A percentile compares a stretch with the other conserved stretches of the same genome.
Evolutionary conservation across 441 rosid genomes (phyloP).

Genomic region (Populus tomentosa): DNA sequence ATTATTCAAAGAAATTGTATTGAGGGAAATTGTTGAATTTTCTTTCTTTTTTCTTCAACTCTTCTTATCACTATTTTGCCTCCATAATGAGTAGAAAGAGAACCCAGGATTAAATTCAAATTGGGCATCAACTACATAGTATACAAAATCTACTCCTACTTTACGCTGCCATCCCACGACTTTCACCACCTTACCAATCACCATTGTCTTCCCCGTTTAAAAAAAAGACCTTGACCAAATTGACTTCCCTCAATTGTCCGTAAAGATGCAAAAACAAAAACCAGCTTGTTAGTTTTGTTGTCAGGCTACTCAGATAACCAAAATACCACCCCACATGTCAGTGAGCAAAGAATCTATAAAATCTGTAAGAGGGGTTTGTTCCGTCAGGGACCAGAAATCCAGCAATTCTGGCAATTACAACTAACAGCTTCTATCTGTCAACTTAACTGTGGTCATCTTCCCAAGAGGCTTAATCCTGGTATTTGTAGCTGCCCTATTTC

Average conservation of each 20-base stretch:
- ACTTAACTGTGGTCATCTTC: constrained; percentile 8
- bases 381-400: constrained; percentile 10
- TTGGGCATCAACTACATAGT: constrained; percentile 26
- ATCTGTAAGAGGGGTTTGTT: not conserved
- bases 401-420: constrained; percentile 19
- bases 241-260: constrained; percentile 9
- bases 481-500: constrained; percentile 14
- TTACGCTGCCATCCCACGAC: not conserved
- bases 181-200: not conserved
- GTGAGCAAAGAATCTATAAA: constrained; percentile 21
- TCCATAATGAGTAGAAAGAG: constrained; percentile 14
- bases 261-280: constrained; percentile 1
- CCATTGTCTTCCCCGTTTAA: not conserved
- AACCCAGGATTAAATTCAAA: constrained; percentile 19
- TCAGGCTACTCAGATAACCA: constrained; percentile 8
- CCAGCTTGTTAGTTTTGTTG: constrained; percentile 14
- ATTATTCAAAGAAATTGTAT: not conserved
- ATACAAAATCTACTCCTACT: constrained; percentile 17
- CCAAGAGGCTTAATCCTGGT: constrained; percentile 13
- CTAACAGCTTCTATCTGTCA: constrained; percentile 15
- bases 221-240: not conserved
- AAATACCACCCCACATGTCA: constrained; percentile 17
- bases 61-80: constrained; percentile 3
- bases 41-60: not conserved
- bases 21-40: constrained; percentile 10